These are phyloP conservation scores for Chlorella sp. DNA, from an alignment of 139 green algal species.

Conservation along the genomic window DNA sequence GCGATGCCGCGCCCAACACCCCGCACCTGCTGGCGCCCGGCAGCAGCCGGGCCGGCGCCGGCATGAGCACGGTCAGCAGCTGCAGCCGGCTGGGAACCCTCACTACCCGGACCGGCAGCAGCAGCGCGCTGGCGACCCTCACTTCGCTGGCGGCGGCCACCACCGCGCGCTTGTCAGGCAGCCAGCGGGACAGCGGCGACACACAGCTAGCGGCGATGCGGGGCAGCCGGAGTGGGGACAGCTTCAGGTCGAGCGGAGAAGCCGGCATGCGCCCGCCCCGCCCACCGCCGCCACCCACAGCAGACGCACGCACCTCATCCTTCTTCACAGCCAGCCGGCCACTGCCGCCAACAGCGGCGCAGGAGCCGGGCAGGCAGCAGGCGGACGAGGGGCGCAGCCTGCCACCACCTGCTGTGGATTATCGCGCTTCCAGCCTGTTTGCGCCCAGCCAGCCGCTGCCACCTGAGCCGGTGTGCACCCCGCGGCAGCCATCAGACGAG, in stretches of 20 bases:
- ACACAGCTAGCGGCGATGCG: not conserved
- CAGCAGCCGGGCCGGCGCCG: not conserved
- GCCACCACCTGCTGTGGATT: too few relatives aligned
- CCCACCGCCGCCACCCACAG: not conserved
- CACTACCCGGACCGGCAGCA: not conserved
- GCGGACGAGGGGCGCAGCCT: too few relatives aligned
- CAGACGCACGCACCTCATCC: not conserved
- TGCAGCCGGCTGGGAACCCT: conserved; percentile 8
- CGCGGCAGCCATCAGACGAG: too few relatives aligned
- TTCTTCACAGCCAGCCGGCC: not conserved
- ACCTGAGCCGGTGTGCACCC: too few relatives aligned
- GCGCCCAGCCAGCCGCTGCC: too few relatives aligned
- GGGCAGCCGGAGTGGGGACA: conserved; percentile 2
- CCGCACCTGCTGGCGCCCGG: too few relatives aligned
- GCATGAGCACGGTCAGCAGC: not conserved
- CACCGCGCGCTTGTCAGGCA: not conserved
- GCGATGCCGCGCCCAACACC: not conserved
- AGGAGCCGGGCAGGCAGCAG: too few relatives aligned
- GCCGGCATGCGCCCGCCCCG: not conserved
- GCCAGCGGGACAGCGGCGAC: not conserved
- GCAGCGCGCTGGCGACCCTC: not conserved
- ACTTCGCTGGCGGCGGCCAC: not conserved
- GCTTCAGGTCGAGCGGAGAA: not conserved
- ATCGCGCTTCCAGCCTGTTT: too few relatives aligned
- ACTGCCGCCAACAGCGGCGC: not conserved